These are phyloP conservation scores for Krasilnikovozyma curviuscula DNA, from an alignment of 768 basidiomycete genomes.

Conservation along the genomic window DNA sequence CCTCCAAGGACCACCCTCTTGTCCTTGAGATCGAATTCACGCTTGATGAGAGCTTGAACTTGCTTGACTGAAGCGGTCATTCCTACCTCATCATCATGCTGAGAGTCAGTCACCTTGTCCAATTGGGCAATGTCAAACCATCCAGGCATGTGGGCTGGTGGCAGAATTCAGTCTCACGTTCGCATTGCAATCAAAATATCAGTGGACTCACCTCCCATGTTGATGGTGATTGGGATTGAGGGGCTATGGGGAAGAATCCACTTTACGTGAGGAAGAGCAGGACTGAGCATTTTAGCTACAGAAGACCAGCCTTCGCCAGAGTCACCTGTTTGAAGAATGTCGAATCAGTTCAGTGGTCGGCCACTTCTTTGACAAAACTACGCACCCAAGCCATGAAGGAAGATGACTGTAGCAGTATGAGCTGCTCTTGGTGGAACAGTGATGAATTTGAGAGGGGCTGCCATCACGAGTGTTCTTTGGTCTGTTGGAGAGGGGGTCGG, in stretches of 20 bases:
- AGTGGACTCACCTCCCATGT: no score
- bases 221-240: conserved; percentile 47
- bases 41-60: conserved; percentile 49
- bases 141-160: no score
- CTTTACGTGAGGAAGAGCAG: conserved; percentile 30
- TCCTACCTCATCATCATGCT: conserved; percentile 51
- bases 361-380: neutral
- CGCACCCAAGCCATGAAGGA: conserved; percentile 51
- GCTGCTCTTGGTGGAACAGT: no score
- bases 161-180: no score
- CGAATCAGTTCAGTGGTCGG: conserved; percentile 40
- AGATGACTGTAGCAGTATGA: conserved; percentile 78
- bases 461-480: no score
- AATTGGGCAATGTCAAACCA: conserved; percentile 55
- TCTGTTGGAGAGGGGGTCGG: no score
- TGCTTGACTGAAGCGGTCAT: conserved; percentile 46
- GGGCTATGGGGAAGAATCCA: conserved; percentile 77
- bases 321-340: conserved; percentile 19
- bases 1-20: conserved; percentile 67
- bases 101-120: conserved; percentile 33
- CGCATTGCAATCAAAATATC: no score
- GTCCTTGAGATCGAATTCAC: conserved; percentile 48
- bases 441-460: no score
- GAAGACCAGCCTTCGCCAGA: conserved; percentile 11
- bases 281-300: conserved; percentile 15